phyloP scores from a whole-genome alignment of 352 stramenopile species.

The Globisporangium nagaii region DNA sequence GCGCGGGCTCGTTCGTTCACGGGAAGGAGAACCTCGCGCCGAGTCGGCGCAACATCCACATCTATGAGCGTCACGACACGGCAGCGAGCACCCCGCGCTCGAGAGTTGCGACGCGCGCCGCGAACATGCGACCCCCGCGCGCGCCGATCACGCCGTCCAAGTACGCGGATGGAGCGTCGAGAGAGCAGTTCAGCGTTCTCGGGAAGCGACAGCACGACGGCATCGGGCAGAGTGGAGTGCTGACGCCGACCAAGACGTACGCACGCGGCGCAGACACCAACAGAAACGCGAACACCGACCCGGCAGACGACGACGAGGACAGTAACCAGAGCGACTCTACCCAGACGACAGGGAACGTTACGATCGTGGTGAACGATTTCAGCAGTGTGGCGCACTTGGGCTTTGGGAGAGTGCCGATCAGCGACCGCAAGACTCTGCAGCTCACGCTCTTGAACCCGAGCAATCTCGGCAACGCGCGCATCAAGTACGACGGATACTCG shows the following conservation, averaged over 20 bases:
- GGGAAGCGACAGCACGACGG: conserved; percentile 10
- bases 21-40: conserved; percentile 23
- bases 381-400: conserved; percentile 26
- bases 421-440: conserved; percentile 36
- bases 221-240: neutral
- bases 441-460: conserved; percentile 57
- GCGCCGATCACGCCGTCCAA: conserved; percentile 9
- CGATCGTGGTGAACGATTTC: conserved; percentile 49
- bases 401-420: conserved; percentile 51
- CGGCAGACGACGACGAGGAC: neutral
- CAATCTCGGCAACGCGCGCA: conserved; percentile 44
- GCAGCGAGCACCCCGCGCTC: neutral
- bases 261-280: neutral
- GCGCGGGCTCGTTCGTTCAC: neutral
- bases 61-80: conserved; percentile 1
- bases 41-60: conserved; percentile 9
- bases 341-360: conserved; percentile 2
- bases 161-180: neutral
- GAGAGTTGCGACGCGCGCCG: neutral
- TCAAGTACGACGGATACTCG: conserved; percentile 67
- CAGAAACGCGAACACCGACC: neutral
- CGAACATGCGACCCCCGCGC: conserved; percentile 5
- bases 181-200: conserved; percentile 11
- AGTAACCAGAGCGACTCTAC: neutral
- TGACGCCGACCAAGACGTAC: neutral